Base-by-base conservation (phyloP, 441 rosid genomes). In the Monsonia emarginata region DNA sequence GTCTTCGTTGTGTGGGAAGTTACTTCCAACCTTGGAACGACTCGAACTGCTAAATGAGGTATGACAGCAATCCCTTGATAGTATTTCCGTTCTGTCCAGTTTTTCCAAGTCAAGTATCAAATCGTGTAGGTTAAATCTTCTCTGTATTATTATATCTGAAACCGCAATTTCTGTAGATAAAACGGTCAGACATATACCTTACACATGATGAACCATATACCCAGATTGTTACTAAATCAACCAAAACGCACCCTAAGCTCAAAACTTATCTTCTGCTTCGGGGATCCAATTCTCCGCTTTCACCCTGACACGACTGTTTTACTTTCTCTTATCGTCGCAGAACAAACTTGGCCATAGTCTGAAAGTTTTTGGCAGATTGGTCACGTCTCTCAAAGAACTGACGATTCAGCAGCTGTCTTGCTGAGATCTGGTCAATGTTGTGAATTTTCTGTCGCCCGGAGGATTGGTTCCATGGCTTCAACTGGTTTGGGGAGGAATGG, bases 1-100 rank as follows among this genome's bases (percentile, higher is more conserved):
- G 22, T 69, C 86, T 63, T 64, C 68, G 58, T 75, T 90, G 32
- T 84, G 86, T 62, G 87, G 80, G 73, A 84, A 81, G 70, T 71
- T 93, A 72, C 76, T 86, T 74, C 84, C 95, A 61, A 78, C 81
- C 36, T 79, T 87, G 65, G 98, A 93, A 76, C 85, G 90, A 65
- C 96, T 93, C 18, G 91, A 84, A 69, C 74, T 84, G 75, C 83
- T 90, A 30, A 87, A 76, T 52, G 97, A 93, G 97, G 98, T 91
- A 85, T 36, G 71, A 46, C 69, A 19, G 61, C 74, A 65, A 27
- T 24, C 30, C 30, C 52, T 44, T 44, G n/a, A n/a, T 44, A 21
- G 50, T 44, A 40, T 11, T 40, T 32, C 6, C 8, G 1, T 32
- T 36, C 13, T 36, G 13, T 0, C 13, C 10, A 36, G 13, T 36